Base-by-base conservation (phyloP, 352 stramenopile genomes). In the Globisporangium sylvaticum region DNA sequence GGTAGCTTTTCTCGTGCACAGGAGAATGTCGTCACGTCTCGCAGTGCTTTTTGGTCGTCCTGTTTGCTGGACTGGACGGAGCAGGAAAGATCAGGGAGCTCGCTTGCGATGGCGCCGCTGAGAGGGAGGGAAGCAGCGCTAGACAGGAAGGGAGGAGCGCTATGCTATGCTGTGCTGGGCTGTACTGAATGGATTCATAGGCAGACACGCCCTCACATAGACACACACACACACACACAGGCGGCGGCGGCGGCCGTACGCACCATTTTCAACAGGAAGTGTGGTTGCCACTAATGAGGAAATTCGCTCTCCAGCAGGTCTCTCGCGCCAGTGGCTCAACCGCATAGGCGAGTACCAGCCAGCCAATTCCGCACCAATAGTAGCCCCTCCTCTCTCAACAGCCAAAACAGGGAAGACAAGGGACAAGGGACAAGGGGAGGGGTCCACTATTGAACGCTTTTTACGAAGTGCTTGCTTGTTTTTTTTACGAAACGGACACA, bases 201-300 rank as follows among this genome's bases (percentile, higher is more conserved):
- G 55, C 31, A 22, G n/a, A 54, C 31, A 24, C 4, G 15, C 25
- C n/a, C 46, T 27, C 9, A 44, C 24, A 37, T 20, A 58, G 62
- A 20, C 24, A 52, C 15, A 42, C 22, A 39, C 50, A 37, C 24
- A 9, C 46, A 32, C 25, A 39, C 55, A 64, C 39, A 52, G 22
- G 12, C 50, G n/a, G 31, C 9, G 31, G 31, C 31, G 39, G 31
- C 24, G 24, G 24, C 58, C 25, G 29, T 32, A 70, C 65, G 65
- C 65, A 70, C 65, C 65, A 70, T 70, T 70, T 70, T 70, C 58
- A 70, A 66, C 58, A 66, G 58, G 65, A 66, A 69, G 65, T 63
- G 58, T 70, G 39, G 65, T 66, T 70, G 65, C 65, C 66, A 72
- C 60, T 57, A 72, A 72, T 72, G 66, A 72, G 66, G 50, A 67